Conservation (phyloP, 179 eudicot species). For the Nepenthes alata region DNA sequence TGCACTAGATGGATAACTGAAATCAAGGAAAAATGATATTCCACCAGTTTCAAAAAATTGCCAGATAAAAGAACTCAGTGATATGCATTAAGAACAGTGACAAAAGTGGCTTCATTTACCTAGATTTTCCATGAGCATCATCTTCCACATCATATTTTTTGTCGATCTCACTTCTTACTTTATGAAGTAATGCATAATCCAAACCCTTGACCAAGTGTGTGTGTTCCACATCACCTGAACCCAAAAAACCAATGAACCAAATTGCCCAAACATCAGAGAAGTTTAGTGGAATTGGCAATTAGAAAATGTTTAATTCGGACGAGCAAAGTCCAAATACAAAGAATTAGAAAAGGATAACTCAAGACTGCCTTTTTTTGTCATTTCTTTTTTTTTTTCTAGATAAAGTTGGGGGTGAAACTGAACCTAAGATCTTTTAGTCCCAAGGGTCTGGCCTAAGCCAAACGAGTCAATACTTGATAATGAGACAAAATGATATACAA, state of each 20-base stretch:
- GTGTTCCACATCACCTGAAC: slow-evolving; percentile 94
- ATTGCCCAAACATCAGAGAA: too few species aligned
- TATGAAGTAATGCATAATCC: slow-evolving; percentile 91
- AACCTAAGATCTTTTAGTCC: too few species aligned
- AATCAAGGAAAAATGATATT: too few species aligned
- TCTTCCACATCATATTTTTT: slow-evolving; percentile 74
- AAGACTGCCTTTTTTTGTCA: not conserved
- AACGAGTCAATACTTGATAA: too few species aligned
- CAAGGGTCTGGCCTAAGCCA: too few species aligned
- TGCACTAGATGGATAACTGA: too few species aligned
- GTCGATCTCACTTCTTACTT: slow-evolving; percentile 95
- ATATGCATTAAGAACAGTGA: not conserved
- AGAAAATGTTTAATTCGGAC: not conserved
- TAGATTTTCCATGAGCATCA: slow-evolving; percentile 60
- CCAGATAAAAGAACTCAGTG: not conserved
- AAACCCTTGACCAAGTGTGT: slow-evolving; percentile 97
- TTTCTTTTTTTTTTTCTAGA: too few species aligned
- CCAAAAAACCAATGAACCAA: not conserved
- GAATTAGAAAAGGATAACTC: not conserved
- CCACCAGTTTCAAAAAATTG: not conserved
- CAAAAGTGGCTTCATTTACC: slow-evolving; percentile 24
- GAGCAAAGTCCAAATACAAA: not conserved
- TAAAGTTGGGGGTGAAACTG: too few species aligned
- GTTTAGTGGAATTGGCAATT: too few species aligned
- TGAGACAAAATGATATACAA: too few species aligned